phyloP scores from a whole-genome alignment of 139 green algal species.

The Chlorella vulgaris region DNA sequence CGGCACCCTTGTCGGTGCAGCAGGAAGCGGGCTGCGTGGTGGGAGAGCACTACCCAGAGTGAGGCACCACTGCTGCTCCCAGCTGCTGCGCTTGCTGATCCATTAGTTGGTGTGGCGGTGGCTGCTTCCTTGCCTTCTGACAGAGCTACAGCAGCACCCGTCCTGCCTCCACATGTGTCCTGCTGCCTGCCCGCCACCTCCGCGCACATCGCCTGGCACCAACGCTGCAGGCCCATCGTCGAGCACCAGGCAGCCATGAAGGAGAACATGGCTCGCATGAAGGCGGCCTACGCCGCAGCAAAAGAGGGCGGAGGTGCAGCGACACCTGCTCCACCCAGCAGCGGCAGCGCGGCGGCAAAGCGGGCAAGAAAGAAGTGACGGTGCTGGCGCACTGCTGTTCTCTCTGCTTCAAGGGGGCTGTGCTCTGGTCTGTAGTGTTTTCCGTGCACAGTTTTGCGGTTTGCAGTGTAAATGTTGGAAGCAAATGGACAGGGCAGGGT shows the following conservation, averaged over 20 bases:
- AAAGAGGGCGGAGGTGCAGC: slow-evolving; percentile 10
- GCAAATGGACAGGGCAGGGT: background rate
- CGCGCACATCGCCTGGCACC: too few species aligned
- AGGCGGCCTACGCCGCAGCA: slow-evolving; percentile 57
- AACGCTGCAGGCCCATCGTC: slow-evolving; percentile 78
- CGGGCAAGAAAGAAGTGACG: background rate
- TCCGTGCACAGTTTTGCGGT: too few species aligned
- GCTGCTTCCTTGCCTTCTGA: background rate
- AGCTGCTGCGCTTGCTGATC: background rate
- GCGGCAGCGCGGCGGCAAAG: background rate
- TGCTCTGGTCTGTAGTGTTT: too few species aligned
- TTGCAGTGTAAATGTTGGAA: too few species aligned
- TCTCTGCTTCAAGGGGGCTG: too few species aligned
- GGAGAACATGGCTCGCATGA: slow-evolving; percentile 76
- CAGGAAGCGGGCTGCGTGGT: slow-evolving; percentile 85
- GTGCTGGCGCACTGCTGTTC: too few species aligned
- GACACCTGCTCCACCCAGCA: background rate
- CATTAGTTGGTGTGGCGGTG: background rate
- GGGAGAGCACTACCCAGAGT: slow-evolving; percentile 89
- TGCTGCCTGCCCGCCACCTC: background rate
- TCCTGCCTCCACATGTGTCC: background rate
- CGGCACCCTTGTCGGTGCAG: slow-evolving; percentile 86
- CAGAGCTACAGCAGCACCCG: background rate
- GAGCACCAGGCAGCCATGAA: slow-evolving; percentile 78
- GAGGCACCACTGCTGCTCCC: background rate